Evolutionary conservation across 257 asterid genomes (phyloP).

Genomic region (Asclepias syriaca): DNA sequence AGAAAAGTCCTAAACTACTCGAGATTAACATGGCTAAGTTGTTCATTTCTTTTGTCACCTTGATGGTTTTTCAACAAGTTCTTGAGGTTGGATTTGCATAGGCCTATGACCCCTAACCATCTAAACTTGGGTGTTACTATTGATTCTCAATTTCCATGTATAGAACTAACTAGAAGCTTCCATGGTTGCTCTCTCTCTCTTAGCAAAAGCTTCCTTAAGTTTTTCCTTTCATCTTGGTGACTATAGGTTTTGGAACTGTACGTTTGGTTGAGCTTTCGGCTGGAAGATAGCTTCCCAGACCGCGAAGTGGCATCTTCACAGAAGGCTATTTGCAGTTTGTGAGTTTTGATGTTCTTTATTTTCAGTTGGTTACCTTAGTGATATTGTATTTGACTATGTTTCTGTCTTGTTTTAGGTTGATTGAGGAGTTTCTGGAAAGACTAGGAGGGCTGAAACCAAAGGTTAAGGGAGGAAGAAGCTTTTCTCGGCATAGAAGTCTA

Average conservation of each 20-base stretch:
- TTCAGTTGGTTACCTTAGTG: not conserved
- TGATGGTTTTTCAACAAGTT: not conserved
- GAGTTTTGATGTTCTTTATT: conserved; percentile 22
- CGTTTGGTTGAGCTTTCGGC: conserved; percentile 85
- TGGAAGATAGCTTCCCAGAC: conserved; percentile 87
- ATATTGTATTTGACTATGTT: conserved; percentile 1
- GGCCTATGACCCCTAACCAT: not conserved
- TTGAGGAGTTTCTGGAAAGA: conserved; percentile 74
- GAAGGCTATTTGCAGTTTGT: conserved; percentile 87
- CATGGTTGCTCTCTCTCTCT: not conserved
- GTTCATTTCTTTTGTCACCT: not conserved
- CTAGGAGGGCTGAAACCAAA: conserved; percentile 46
- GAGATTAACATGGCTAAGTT: not conserved
- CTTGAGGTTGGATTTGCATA: not conserved
- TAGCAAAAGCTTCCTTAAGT: not conserved
- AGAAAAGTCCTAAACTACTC: not conserved
- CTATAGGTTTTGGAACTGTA: conserved; percentile 83
- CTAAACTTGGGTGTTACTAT: not conserved
- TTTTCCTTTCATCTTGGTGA: conserved; percentile 9
- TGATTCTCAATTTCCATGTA: not conserved
- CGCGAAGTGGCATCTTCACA: conserved; percentile 85
- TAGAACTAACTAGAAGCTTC: not conserved
- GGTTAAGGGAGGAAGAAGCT: conserved; percentile 12
- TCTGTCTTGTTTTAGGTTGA: conserved; percentile 44
- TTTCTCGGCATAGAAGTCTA: conserved; percentile 16